Base-by-base conservation (phyloP, 2,329 filamentous ascomycete genomes). In the Bipolaris bicolor region DNA sequence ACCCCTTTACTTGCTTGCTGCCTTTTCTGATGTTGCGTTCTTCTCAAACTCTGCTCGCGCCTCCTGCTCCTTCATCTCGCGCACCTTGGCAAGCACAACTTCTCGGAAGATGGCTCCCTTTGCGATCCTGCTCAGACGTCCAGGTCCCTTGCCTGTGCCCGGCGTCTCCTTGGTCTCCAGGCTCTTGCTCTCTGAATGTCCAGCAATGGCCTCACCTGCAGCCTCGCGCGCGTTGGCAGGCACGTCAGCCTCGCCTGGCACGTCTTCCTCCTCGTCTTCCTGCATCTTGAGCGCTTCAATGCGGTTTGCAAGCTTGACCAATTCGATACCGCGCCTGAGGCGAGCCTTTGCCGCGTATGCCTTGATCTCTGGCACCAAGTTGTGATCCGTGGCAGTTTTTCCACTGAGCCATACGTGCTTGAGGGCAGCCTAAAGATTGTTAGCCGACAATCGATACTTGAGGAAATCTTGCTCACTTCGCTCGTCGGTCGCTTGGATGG, bases 351-450 rank as follows among this genome's bases (percentile, higher is more conserved):
- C 90, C 78, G 96, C 92, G 82, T 95, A 96, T 50, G 92, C 90
- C 79, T 90, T 91, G 83, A 99, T 96, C 81, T 99, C 95, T 66
- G 95, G 95, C 77, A 99, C 81, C 85, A 99, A 86, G 83, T 99
- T 93, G 86, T 97, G 92, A 78, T 98, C 93, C 60, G 90, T 92
- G 62, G 95, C 95, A 61, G 87, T 95, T 81, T 95, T 85, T 77
- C 94, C 94, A 73, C 87, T 95, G 70, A 98, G 87, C 94, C 94
- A 98, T 58, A 86, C 83, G 78, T 97, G 93, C 57, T 86, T 82
- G 49, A 97, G 81, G 43, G 93, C 91, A 80, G 91, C 83, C 86
- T 92, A 55, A 18, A 48, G 5, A 44, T 26, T 34, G 58, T 72
- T 49, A 71, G 64, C 53, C 52, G 22, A n/a, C 37, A 22, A 31